Percentiles rank a stretch among this genome's conserved stretches.
Evolutionary conservation across 202 grass and related monocot genomes (phyloP).

Genomic region (Panicum virgatum): DNA sequence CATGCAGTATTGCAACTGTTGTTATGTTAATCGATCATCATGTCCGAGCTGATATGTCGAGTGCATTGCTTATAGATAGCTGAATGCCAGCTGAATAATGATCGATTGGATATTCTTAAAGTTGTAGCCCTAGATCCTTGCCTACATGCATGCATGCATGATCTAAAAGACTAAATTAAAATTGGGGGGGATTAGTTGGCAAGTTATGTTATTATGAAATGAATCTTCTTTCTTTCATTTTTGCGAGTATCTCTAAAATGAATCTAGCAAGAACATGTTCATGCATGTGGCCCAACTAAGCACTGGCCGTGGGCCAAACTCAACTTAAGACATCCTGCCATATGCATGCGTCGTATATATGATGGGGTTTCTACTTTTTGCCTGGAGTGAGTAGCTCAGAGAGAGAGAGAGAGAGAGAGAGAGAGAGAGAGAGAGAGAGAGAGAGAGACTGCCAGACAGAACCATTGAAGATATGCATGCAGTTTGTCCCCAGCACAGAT

Average conservation of each 20-base stretch:
- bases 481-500: slow-evolving; percentile 31
- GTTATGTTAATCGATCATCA: background rate
- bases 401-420: background rate
- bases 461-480: slow-evolving; percentile 34
- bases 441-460: background rate
- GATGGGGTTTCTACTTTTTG: background rate
- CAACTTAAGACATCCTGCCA: background rate
- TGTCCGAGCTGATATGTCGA: background rate
- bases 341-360: background rate
- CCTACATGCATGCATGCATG: too few relatives aligned
- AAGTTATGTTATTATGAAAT: too few relatives aligned
- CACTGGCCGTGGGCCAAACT: background rate
- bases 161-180: too few relatives aligned
- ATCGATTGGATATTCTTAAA: background rate
- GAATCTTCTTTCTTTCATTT: too few relatives aligned
- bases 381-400: background rate
- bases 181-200: too few relatives aligned
- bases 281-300: background rate
- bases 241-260: too few relatives aligned
- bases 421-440: background rate
- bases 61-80: too few relatives aligned
- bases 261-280: background rate
- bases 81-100: background rate
- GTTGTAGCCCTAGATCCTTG: background rate
- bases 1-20: background rate